Percentiles rank a stretch among this genome's conserved stretches.
These are phyloP conservation scores for Striga hermonthica DNA, from an alignment of 305 asterid genomes.

Conservation along the genomic window DNA sequence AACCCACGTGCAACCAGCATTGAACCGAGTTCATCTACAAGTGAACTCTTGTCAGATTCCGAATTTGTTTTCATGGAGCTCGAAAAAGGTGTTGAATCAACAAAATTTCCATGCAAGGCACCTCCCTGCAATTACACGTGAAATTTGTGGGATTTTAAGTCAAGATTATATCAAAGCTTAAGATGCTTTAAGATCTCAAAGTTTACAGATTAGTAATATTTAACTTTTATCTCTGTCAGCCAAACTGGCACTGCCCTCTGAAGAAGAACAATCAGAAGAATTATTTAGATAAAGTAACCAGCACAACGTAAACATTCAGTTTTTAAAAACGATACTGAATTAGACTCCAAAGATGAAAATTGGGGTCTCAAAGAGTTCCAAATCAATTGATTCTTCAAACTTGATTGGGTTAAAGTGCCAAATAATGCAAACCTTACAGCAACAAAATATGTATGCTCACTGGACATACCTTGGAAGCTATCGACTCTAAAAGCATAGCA, in stretches of 20 bases:
- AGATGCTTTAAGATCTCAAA: no score
- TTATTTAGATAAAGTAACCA: neutral
- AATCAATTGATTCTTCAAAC: neutral
- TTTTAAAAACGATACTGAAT: neutral
- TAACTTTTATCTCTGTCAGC: neutral
- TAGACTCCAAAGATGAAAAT: neutral
- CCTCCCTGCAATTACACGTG: slow-evolving; percentile 62
- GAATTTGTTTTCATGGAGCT: slow-evolving; percentile 45
- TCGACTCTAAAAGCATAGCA: slow-evolving; percentile 93
- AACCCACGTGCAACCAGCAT: slow-evolving; percentile 61
- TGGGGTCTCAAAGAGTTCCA: neutral
- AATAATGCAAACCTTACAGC: slow-evolving; percentile 5
- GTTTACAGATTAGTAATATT: neutral
- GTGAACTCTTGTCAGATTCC: slow-evolving; percentile 50
- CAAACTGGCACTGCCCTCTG: slow-evolving; percentile 3
- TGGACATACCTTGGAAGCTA: slow-evolving; percentile 81
- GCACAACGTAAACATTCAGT: slow-evolving; percentile 12
- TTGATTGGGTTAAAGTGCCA: neutral
- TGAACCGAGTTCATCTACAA: slow-evolving; percentile 81
- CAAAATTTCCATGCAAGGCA: slow-evolving; percentile 73
- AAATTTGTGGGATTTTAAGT: neutral
- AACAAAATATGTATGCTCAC: slow-evolving; percentile 16
- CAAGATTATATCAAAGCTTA: no score
- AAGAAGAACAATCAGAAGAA: neutral
- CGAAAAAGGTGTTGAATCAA: slow-evolving; percentile 85